A percentile compares a stretch with the other conserved stretches of the same genome.
Evolutionary conservation across 148 eudicot genomes (phyloP).

Genomic region (Rhododendron griersonianum): DNA sequence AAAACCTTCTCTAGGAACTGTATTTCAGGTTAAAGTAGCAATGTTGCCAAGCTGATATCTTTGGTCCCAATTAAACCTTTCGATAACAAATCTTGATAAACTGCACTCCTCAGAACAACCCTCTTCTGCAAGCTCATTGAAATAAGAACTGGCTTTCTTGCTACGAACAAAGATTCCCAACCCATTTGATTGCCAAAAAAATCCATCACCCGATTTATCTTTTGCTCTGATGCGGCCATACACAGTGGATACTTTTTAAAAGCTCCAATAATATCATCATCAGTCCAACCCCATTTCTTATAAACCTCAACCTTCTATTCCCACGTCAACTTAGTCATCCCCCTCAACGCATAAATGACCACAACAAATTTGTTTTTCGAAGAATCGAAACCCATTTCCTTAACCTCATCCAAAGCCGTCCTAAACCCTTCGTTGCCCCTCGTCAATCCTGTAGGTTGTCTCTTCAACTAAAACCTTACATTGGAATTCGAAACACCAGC

Average conservation of each 20-base stretch:
- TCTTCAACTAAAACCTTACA: not conserved
- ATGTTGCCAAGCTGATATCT: not conserved
- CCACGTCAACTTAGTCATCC: not conserved
- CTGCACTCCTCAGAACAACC: not conserved
- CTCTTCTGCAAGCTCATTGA: not conserved
- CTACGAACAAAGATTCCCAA: not conserved
- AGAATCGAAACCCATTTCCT: slow-evolving; percentile 22
- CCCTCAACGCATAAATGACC: not conserved
- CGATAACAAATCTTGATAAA: not conserved
- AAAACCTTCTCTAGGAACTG: not conserved
- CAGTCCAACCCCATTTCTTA: not conserved
- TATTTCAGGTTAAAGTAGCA: not conserved
- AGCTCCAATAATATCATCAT: not conserved
- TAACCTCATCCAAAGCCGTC: slow-evolving; percentile 17
- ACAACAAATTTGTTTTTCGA: not conserved
- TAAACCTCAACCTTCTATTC: not conserved
- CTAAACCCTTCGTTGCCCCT: not conserved
- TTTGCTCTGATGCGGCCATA: not conserved
- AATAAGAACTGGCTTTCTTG: not conserved
- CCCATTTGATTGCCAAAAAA: not conserved
- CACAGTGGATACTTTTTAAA: not conserved
- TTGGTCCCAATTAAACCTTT: not conserved
- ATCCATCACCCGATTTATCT: not conserved
- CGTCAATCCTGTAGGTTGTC: not conserved
- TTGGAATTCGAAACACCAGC: slow-evolving; percentile 2